Base-by-base conservation (phyloP, 2,329 filamentous ascomycete species). In the Lasiodiplodia sp. region DNA sequence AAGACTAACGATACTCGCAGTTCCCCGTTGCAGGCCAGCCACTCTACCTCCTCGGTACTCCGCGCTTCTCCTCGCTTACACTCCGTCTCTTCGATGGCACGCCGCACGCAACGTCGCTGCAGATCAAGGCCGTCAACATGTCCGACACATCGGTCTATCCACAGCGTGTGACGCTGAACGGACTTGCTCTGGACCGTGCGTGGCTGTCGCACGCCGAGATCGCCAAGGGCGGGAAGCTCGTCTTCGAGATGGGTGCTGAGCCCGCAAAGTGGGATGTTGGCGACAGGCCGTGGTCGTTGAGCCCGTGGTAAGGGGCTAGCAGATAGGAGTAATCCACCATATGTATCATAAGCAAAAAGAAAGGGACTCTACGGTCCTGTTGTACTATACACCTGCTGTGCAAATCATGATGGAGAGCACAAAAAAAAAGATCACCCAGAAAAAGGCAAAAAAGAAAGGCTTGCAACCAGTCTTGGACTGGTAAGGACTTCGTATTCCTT, bases 11-110 rank as follows among this genome's bases (percentile, higher is more conserved):
- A 21, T 21, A 8, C 11, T 3, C 11, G 4, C 16, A 60, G 11
- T 85, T 84, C 70, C 83, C 83, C 0, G 76, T 85, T 2, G 81
- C 83, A 28, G 84, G 83, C 0, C 83, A 84, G 25, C 80, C 83
- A 0, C 77, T 83, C 0, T 86, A 86, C 71, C 75, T 86, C 4
- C 73, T 85, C 1, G 79, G 79, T 5, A 82, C 80, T 12, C 83
- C 83, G 0, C 83, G 82, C 78, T 86, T 85, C 67, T 70, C 72
- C 0, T 77, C 79, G 16, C 74, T 80, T 60, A 79, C 51, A 7
- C 25, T 66, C 21, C 25, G 25, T 5, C 52, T 66, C 7, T 73
- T 73, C 52, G 21, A 37, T 14, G 71, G 70, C 12, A 72, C 71
- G 28, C 25, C 31, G 8, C 64, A 65, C 18, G 68, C 57, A 16